These are phyloP conservation scores for Ophiorrhiza pumila DNA, from an alignment of 257 asterid genomes.

Conservation along the genomic window DNA sequence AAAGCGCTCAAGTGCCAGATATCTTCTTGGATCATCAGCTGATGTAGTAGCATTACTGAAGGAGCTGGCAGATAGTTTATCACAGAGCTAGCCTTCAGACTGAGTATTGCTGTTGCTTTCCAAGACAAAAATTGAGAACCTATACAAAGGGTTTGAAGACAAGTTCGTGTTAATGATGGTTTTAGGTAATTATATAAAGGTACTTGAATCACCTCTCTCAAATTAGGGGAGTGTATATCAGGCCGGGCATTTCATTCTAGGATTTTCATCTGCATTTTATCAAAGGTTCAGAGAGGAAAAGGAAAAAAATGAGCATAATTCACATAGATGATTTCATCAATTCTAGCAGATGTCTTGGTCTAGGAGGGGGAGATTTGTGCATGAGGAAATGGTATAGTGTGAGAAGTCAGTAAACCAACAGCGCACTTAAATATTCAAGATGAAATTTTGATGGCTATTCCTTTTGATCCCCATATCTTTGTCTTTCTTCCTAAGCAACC, in stretches of 20 bases:
- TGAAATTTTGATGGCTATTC: not conserved
- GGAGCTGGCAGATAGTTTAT: slow-evolving; percentile 36
- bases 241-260: not conserved
- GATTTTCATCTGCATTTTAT: not conserved
- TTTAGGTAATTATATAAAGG: not conserved
- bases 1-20: slow-evolving; percentile 65
- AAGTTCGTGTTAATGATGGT: not conserved
- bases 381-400: not conserved
- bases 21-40: slow-evolving; percentile 67
- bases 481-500: not conserved
- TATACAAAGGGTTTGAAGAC: not conserved
- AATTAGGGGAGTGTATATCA: not conserved
- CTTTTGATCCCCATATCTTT: not conserved
- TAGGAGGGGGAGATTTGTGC: not conserved
- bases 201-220: slow-evolving; percentile 4
- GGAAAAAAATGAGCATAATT: not conserved
- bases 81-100: slow-evolving; percentile 3
- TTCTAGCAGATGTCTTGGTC: not conserved
- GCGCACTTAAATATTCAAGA: not conserved
- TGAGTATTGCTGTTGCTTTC: not conserved
- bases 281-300: not conserved
- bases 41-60: slow-evolving; percentile 70
- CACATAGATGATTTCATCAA: not conserved
- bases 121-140: not conserved
- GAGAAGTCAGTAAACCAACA: not conserved